Evolutionary conservation across 768 basidiomycete genomes (phyloP), one percentile per base, ranked within the genome.

Genomic region (Nevesoporus exiguus): DNA sequence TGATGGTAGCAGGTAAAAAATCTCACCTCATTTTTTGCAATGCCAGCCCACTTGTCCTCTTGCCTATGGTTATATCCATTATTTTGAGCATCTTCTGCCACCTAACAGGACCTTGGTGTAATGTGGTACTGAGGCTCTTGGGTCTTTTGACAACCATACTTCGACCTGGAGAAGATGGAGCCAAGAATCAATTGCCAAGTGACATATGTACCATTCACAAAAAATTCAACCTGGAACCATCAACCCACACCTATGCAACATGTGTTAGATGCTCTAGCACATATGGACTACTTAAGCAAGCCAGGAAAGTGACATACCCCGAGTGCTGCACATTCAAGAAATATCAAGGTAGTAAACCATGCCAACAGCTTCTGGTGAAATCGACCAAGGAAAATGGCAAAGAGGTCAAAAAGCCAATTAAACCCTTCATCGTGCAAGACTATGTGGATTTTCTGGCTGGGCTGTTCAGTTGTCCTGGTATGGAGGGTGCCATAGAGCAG

Each of bases 371-470:
- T n/a, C n/a, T n/a, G n/a, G n/a, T 69, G 67, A n/a, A n/a, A n/a
- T n/a, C n/a, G n/a, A n/a, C n/a, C n/a, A n/a, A n/a, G n/a, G n/a
- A 31, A 58, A 17, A 17, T 36, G 21, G 33, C 2, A 11, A 0
- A 17, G 37, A 19, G 30, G 15, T 31, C 22, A 29, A 10, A 3
- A n/a, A n/a, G n/a, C 66, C 58, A 1, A 48, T 56, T 3, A 52
- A 44, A 7, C 48, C 54, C 8, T 73, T 61, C 29, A 21, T 64
- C 1, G 63, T 70, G 11, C 67, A 73, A 15, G 63, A 71, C 27
- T 47, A 70, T 2, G 53, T 63, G 3, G 36, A 66, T 10, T 76
- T 69, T 57, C 17, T 72, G 9, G 67, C 55, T 1, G n/a, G 60
- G 2, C 29, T 76, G 24, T 47, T 68, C n/a, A n/a, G n/a, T n/a